phyloP scores from a whole-genome alignment of 139 green algal species.

The Zygnema circumcarinatum region DNA sequence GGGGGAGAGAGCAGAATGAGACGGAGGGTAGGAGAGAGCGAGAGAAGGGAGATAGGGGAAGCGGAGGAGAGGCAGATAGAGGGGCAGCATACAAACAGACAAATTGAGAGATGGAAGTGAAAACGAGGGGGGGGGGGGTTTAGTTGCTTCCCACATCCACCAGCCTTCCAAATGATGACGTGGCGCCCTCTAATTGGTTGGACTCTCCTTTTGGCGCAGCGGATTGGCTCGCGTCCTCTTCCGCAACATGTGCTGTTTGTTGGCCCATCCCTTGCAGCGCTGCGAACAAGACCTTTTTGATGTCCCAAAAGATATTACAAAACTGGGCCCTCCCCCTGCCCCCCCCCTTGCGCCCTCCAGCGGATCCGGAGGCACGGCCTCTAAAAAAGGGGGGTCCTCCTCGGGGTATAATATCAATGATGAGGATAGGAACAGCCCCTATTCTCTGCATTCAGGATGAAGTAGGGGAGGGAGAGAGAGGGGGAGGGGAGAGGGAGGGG shows the following conservation, averaged over 20 bases:
- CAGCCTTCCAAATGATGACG: background rate
- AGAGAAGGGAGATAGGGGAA: too few relatives aligned
- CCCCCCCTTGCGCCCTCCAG: background rate
- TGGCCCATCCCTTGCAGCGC: slow-evolving; percentile 45
- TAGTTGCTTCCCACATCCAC: too few relatives aligned
- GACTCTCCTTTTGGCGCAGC: background rate
- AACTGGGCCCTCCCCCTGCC: background rate
- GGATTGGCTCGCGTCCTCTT: slow-evolving; percentile 5
- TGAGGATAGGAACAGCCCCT: background rate
- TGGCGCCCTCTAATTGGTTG: background rate
- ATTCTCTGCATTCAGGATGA: background rate
- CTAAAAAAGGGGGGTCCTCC: background rate
- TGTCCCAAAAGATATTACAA: slow-evolving; percentile 34
- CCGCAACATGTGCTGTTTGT: slow-evolving; percentile 34
- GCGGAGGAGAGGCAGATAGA: too few relatives aligned
- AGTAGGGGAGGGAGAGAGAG: background rate
- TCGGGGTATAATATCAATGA: slow-evolving; percentile 14
- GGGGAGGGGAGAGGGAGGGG: too few relatives aligned
- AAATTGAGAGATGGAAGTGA: too few relatives aligned
- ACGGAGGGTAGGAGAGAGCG: too few relatives aligned
- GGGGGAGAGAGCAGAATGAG: too few relatives aligned
- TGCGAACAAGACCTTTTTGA: slow-evolving; percentile 37
- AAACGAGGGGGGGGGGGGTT: too few relatives aligned
- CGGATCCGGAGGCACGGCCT: background rate
- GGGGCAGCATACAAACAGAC: too few relatives aligned